These are phyloP conservation scores for Ceratocystis diversiconidia DNA, from an alignment of 2,329 filamentous ascomycete species.

Conservation along the genomic window DNA sequence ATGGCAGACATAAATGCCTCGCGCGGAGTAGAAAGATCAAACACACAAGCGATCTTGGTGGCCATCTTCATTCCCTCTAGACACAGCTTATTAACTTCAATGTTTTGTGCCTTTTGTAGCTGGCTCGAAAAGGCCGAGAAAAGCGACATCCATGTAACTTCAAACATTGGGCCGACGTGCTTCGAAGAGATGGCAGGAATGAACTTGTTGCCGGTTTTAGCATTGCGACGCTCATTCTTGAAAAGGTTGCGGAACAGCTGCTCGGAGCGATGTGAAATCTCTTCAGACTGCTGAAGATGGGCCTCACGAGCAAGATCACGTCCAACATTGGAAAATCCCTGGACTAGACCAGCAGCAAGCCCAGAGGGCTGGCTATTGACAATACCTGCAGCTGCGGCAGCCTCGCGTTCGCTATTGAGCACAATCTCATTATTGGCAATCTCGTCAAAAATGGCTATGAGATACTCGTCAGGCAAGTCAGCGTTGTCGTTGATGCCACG, in stretches of 20 bases:
- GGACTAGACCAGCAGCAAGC: constrained; percentile 69
- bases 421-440: constrained; percentile 88
- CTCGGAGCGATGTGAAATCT: constrained; percentile 60
- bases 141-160: constrained; percentile 98
- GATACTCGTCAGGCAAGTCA: constrained; percentile 84
- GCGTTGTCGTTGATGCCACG: constrained; percentile 94
- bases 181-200: constrained; percentile 88
- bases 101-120: constrained; percentile 83
- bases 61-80: constrained; percentile 92
- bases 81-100: constrained; percentile 82
- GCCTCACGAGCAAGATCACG: constrained; percentile 85
- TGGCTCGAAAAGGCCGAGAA: constrained; percentile 87
- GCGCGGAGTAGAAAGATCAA: constrained; percentile 81
- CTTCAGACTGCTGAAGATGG: constrained; percentile 86
- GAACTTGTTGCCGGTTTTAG: constrained; percentile 57
- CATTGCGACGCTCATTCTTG: constrained; percentile 71
- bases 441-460: constrained; percentile 79
- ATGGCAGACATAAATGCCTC: constrained; percentile 90
- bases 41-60: constrained; percentile 82
- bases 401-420: constrained; percentile 78
- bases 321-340: constrained; percentile 81
- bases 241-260: constrained; percentile 91
- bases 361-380: constrained; percentile 46
- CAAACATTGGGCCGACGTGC: constrained; percentile 96
- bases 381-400: constrained; percentile 64